Evolutionary conservation across 495 filamentous ascomycete genomes (phyloP), one percentile per base, ranked within the genome.

Genomic region (Trichodelitschia bisporula): DNA sequence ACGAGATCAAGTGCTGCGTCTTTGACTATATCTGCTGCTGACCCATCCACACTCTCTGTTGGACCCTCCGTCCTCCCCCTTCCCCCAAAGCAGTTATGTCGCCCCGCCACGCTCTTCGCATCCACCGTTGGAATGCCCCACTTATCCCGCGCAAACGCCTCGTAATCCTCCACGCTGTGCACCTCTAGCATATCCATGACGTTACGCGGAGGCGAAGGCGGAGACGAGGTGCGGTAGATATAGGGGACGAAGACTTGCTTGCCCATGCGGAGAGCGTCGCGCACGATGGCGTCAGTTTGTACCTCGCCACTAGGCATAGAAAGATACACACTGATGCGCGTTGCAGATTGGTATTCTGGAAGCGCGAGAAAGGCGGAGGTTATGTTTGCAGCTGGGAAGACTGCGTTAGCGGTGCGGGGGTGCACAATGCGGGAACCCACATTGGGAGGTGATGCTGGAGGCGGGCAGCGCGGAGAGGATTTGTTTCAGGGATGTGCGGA

Each of bases 171-270:
- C 26, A 72, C 46, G 16, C 69, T 72, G 29, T 56, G 51, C 35
- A 97, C 56, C 30, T 69, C 66, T 1, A 95, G 61, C 86, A 97
- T 93, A 40, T 93, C 79, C 82, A 97, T 95, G 13, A 77, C 57
- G 9, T 46, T 46, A 15, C 65, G 69, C 2, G 56, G 50, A 12
- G 66, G 8, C 8, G 39, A 26, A 4, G 47, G 44, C 16, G 49
- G 38, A 19, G 51, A 29, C 12, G 62, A 55, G 11, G 63, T 51
- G 29, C 58, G 66, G 49, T 86, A 66, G 30, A 84, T 73, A 44
- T 86, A 89, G 8, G 86, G 86, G 18, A 97, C 72, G 49, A 82
- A 93, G 16, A 95, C 77, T 31, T 69, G 53, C 49, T 95, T 95
- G 21, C 77, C 77, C 6, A 56, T 51, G 15, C 52, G 45, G 15